A percentile compares a stretch with the other conserved stretches of the same genome.
phyloP scores from a whole-genome alignment of 768 basidiomycete genomes.

The Chalciporus piperatus region DNA sequence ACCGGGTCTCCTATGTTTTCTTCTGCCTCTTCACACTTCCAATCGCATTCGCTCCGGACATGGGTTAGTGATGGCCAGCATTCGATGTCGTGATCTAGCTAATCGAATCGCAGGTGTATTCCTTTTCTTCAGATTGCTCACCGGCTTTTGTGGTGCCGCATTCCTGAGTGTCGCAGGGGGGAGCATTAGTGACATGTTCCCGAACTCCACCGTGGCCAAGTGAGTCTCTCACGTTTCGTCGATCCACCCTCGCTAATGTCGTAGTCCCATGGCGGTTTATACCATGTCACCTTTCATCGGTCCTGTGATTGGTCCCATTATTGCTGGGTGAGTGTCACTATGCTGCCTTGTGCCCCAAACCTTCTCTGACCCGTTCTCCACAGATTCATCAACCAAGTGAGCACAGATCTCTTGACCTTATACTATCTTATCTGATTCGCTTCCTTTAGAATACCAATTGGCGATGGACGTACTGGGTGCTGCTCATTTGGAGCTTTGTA shows the following conservation, averaged over 20 bases:
- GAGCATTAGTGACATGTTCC: conserved; percentile 55
- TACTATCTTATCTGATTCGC: not conserved
- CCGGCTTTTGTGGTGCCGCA: conserved; percentile 53
- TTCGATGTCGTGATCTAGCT: not conserved
- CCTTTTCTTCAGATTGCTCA: conserved; percentile 58
- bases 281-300: conserved; percentile 56
- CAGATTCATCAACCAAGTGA: conserved; percentile 69
- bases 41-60: conserved; percentile 69
- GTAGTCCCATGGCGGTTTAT: conserved; percentile 56
- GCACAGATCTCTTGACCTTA: conserved; percentile 4
- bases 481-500: conserved; percentile 38
- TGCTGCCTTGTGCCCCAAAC: not conserved
- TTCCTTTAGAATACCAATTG: conserved; percentile 48
- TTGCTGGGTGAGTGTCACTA: conserved; percentile 49
- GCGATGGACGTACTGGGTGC: conserved; percentile 77
- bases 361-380: not conserved
- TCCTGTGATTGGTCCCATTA: conserved; percentile 52
- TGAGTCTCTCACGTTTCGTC: conserved; percentile 30
- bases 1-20: conserved; percentile 54
- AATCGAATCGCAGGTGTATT: conserved; percentile 43
- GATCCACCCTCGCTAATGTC: conserved; percentile 6
- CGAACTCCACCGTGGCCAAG: conserved; percentile 56
- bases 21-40: conserved; percentile 69
- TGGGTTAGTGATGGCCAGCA: conserved; percentile 35
- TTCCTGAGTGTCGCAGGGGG: conserved; percentile 66